Evolutionary conservation across 306 rosid species (phyloP), one percentile per base, ranked within the genome.

Genomic region (Datisca glomerata): DNA sequence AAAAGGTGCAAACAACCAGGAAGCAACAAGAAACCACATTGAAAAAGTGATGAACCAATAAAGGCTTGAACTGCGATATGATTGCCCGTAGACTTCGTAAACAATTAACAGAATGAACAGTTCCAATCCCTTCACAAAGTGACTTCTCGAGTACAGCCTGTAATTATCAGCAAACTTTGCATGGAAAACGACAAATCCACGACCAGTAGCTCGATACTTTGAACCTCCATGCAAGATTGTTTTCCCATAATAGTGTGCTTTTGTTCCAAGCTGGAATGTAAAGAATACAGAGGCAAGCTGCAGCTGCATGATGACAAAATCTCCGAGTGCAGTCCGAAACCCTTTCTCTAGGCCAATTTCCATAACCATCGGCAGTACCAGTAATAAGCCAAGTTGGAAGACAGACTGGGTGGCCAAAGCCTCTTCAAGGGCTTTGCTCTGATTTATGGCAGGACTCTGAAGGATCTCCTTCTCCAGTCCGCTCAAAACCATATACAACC

Each of bases 1-100:
- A 55, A 75, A 89, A n/a, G 98, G 98, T 53, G 95, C 96, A 73
- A 89, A 89, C 70, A 89, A 60, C 98, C 95, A 89, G 24, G 98
- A 89, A 51, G 69, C 49, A 57, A 82, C 86, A 67, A 89, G 75
- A 61, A 84, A 84, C 95, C 93, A 84, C 91, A 84, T 72, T 23
- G 95, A 89, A 59, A 74, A 44, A 46, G 93, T 83, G 79, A 89
- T 60, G 74, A 80, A 89, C 38, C 72, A 49, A 62, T 67, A 78
- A 7, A 84, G 92, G 13, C 35, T 66, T 18, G 94, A 72, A 65
- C 71, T 75, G 21, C 81, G 78, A 41, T 80, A 78, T 2, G 93
- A 62, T 24, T 24, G 22, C 29, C 95, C 84, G 1, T 89, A 89
- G 45, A 84, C 76, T 59, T 74, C 76, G 28, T 85, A 80, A 18